Evolutionary conservation across 1,284 basidiomycete species (phyloP), one percentile per base, ranked within the genome.

Genomic region (Malassezia psittaci): DNA sequence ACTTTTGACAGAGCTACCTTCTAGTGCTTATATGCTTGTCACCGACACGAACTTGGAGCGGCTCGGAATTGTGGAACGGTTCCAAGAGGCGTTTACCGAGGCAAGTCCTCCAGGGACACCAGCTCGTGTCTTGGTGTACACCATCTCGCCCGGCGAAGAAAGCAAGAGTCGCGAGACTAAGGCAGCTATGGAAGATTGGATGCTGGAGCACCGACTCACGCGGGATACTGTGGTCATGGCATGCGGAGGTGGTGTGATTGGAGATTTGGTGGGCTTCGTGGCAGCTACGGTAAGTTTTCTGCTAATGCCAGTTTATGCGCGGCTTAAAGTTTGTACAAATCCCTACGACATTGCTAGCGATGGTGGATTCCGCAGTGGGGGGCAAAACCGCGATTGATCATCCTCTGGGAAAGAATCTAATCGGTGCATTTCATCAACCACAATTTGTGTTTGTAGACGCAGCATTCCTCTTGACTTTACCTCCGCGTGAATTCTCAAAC

Each of bases 321-420:
- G 87, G 87, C 3, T 83, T 96, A 42, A 86, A 86, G 60, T 88
- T 94, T 76, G 85, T 90, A 29, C 94, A 99, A 78, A 88, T 98
- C 56, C 93, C 94, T 0, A 96, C 94, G 0, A 96, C 90, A 0
- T 80, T 99, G 3, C 81, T 99, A 45, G 90, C 91, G 15, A 98
- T 98, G 94, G 94, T 99, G 40, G 93, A 99, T 77, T 94, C 90
- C 1, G 85, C 88, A 57, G 87, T 98, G 45, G 93, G 94, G 15
- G 94, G 93, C 45, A 98, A 98, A 69, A 98, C 94, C 0, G 94
- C 93, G 33, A 93, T 98, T 64, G 94, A 98, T 76, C 96, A 91
- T 0, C 89, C 85, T 3, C 84, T 86, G 63, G 94, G 93, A 59
- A 99, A 99, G 79, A 99, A 99, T 77, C 82, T 98, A 64, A 88